Evolutionary conservation across 2,329 filamentous ascomycete species (phyloP).

Genomic region (Pestalotiopsis sp.): DNA sequence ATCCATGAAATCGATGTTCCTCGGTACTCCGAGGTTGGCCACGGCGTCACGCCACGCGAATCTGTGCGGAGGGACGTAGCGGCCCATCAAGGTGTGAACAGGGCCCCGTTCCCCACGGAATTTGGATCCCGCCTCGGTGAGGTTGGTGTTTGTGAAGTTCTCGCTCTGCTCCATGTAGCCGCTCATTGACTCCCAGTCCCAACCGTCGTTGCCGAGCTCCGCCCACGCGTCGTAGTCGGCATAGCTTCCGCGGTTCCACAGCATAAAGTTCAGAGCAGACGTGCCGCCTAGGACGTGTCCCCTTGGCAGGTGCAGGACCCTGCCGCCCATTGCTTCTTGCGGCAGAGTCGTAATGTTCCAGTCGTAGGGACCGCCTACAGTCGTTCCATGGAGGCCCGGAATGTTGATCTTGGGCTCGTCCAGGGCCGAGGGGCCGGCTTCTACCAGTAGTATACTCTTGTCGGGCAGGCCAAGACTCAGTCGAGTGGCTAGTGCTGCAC

Average conservation of each 20-base stretch:
- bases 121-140: constrained; percentile 15
- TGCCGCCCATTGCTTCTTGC: constrained; percentile 36
- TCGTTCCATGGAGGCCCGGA: constrained; percentile 26
- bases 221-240: constrained; percentile 35
- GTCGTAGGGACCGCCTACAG: constrained; percentile 28
- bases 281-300: constrained; percentile 48
- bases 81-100: constrained; percentile 14
- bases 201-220: constrained; percentile 32
- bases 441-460: constrained; percentile 27
- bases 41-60: constrained; percentile 5
- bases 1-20: constrained; percentile 29
- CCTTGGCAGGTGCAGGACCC: constrained; percentile 37
- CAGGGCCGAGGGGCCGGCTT: constrained; percentile 27
- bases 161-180: constrained; percentile 29
- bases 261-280: constrained; percentile 44
- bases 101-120: constrained; percentile 24
- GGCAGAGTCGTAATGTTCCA: constrained; percentile 41
- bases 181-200: constrained; percentile 38
- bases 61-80: constrained; percentile 3
- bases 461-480: constrained; percentile 7
- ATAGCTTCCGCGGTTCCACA: constrained; percentile 30
- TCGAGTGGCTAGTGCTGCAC: background rate
- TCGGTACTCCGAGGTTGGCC: background rate
- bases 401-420: constrained; percentile 27
- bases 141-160: constrained; percentile 26